Conservation (phyloP, 352 stramenopile species). For the Globisporangium rhizosaccharum region DNA sequence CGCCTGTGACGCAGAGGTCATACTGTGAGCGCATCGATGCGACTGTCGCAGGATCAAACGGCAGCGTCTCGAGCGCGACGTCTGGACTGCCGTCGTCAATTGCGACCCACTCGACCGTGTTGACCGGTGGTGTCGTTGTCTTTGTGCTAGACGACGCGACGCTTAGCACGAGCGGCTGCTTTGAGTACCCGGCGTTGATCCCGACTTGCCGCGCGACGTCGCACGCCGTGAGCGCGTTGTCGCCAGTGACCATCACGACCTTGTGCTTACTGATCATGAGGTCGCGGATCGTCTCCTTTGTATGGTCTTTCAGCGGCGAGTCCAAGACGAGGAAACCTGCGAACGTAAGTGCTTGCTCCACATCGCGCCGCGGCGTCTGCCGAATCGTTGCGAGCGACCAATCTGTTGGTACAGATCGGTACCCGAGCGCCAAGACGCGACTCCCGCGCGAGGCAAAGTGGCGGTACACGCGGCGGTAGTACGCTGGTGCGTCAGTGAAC, state of each 20-base stretch:
- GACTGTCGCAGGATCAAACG: constrained; percentile 15
- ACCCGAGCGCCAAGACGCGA: constrained; percentile 87
- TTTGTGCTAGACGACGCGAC: too few relatives aligned
- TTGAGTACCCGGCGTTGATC: constrained; percentile 32
- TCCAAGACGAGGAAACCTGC: constrained; percentile 91
- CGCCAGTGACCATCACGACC: constrained; percentile 94
- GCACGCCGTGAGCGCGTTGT: constrained; percentile 90
- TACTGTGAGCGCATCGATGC: constrained; percentile 14
- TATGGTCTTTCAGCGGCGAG: constrained; percentile 92
- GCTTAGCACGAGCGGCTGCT: constrained; percentile 21
- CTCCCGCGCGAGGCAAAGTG: constrained; percentile 37
- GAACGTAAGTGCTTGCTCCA: constrained; percentile 87
- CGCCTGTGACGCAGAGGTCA: constrained; percentile 36
- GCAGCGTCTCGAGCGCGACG: constrained; percentile 5
- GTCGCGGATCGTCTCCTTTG: constrained; percentile 76
- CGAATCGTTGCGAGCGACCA: constrained; percentile 20
- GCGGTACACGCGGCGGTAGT: constrained; percentile 49
- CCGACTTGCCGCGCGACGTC: constrained; percentile 89
- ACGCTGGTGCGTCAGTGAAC: constrained; percentile 57
- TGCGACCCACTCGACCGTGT: constrained; percentile 20
- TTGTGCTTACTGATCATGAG: constrained; percentile 72
- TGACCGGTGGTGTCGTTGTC: constrained; percentile 2
- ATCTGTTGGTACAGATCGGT: constrained; percentile 40
- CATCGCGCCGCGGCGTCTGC: constrained; percentile 27
- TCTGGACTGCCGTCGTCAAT: constrained; percentile 21